Conservation (phyloP, 345 rosid genomes). For the Pseudoturritis turrita region DNA sequence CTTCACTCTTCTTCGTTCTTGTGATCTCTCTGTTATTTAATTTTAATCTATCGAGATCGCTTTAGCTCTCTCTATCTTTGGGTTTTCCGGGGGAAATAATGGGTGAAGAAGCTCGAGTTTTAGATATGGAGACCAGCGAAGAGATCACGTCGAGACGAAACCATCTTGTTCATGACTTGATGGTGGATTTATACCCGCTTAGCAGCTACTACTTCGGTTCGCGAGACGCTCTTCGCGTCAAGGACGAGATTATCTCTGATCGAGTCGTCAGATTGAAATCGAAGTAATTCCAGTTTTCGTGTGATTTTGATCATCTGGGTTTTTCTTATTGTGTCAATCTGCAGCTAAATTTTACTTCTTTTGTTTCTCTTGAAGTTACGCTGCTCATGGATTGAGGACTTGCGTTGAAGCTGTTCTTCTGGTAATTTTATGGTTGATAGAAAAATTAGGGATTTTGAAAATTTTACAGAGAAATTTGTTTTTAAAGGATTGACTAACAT, state of each 20-base stretch:
- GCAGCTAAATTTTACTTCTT: not conserved
- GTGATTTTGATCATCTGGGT: not conserved
- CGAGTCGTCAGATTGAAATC: slow-evolving; percentile 66
- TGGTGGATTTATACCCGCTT: slow-evolving; percentile 60
- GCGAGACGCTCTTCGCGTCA: slow-evolving; percentile 49
- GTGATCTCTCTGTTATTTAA: not conserved
- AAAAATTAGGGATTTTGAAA: not conserved
- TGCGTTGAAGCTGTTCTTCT: slow-evolving; percentile 77
- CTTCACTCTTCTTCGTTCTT: not conserved
- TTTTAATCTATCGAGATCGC: not conserved
- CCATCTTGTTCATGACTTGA: slow-evolving; percentile 10
- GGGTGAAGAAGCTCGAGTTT: slow-evolving; percentile 31
- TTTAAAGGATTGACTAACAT: too few relatives aligned
- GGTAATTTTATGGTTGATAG: slow-evolving; percentile 33
- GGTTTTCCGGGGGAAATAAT: not conserved
- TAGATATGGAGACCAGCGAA: not conserved
- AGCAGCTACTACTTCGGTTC: slow-evolving; percentile 77
- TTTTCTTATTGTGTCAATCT: not conserved
- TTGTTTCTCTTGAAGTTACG: slow-evolving; percentile 41
- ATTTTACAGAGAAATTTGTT: not conserved
- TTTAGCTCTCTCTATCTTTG: not conserved
- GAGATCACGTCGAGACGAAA: slow-evolving; percentile 14
- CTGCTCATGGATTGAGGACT: slow-evolving; percentile 70
- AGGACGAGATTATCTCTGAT: slow-evolving; percentile 50
- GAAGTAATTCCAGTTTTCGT: slow-evolving; percentile 34